phyloP scores from a whole-genome alignment of 495 filamentous ascomycete species.

The Massariosphaeria phaeospora region DNA sequence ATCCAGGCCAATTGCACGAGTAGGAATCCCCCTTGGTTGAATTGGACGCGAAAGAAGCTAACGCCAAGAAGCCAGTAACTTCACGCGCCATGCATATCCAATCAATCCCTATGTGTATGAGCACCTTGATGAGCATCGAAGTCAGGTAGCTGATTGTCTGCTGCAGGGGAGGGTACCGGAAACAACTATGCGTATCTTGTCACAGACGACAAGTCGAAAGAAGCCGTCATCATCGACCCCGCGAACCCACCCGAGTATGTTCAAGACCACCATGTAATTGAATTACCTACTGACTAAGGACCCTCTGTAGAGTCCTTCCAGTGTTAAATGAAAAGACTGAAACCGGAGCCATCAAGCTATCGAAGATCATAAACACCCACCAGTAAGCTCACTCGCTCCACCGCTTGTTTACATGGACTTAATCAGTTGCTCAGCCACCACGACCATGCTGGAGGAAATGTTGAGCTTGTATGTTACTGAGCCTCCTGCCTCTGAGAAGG shows the following conservation, averaged over 20 bases:
- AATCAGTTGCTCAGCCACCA: conserved; percentile 58
- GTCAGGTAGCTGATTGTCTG: background rate
- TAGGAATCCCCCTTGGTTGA: background rate
- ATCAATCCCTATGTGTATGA: conserved; percentile 97
- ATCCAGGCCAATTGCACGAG: conserved; percentile 10
- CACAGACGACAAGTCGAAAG: conserved; percentile 79
- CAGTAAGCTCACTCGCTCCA: conserved; percentile 58
- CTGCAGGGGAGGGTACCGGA: conserved; percentile 81
- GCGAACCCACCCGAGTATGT: conserved; percentile 86
- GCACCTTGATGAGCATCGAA: background rate
- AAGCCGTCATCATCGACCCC: conserved; percentile 93
- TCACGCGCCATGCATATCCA: conserved; percentile 80
- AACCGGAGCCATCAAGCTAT: conserved; percentile 71
- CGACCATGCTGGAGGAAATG: conserved; percentile 93
- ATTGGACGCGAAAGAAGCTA: conserved; percentile 1
- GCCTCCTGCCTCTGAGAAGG: background rate
- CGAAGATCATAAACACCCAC: conserved; percentile 90
- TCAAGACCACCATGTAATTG: background rate
- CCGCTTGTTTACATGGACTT: background rate
- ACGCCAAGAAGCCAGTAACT: conserved; percentile 11
- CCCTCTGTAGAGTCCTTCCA: conserved; percentile 67
- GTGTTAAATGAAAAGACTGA: conserved; percentile 68
- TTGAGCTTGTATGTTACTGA: conserved; percentile 56
- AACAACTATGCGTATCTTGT: conserved; percentile 98
- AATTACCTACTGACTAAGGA: background rate